Evolutionary conservation across 768 basidiomycete species (phyloP).

Genomic region (Podaxis sp.): DNA sequence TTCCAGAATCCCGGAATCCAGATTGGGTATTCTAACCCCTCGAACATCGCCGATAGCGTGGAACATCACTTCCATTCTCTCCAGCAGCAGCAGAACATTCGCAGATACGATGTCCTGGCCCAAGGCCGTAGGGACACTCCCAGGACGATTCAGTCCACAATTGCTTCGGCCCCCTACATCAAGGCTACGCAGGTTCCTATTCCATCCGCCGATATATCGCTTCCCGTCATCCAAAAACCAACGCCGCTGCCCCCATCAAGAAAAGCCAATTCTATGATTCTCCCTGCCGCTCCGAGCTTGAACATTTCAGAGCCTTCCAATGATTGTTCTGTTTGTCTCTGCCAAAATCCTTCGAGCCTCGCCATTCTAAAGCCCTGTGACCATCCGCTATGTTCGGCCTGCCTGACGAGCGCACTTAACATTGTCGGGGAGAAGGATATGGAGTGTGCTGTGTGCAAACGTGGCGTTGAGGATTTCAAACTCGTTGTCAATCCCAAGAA

Average conservation of each 20-base stretch:
- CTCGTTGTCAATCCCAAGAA: constrained; percentile 27
- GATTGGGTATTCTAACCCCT: constrained; percentile 21
- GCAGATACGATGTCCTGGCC: neutral
- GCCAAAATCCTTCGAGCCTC: constrained; percentile 35
- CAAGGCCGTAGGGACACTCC: neutral
- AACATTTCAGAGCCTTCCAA: constrained; percentile 11
- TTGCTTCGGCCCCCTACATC: constrained; percentile 2
- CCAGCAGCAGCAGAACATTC: constrained; percentile 21
- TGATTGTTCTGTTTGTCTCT: constrained; percentile 64
- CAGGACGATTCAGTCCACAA: neutral
- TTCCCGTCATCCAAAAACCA: constrained; percentile 6
- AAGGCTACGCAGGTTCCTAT: constrained; percentile 12
- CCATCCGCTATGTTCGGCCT: constrained; percentile 75
- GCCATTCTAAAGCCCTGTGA: constrained; percentile 71
- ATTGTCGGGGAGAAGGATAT: constrained; percentile 90
- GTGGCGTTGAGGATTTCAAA: constrained; percentile 65
- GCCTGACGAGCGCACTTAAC: constrained; percentile 81
- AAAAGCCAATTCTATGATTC: neutral
- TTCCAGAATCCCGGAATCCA: constrained; percentile 26
- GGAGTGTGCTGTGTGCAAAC: constrained; percentile 77
- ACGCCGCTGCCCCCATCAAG: constrained; percentile 1
- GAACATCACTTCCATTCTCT: constrained; percentile 39
- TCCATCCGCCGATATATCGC: constrained; percentile 13
- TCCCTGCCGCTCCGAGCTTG: constrained; percentile 1
- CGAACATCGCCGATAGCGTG: constrained; percentile 34